A percentile compares a stretch with the other conserved stretches of the same genome.
Evolutionary conservation across 306 rosid genomes (phyloP).

Genomic region (Ceratonia siliqua): DNA sequence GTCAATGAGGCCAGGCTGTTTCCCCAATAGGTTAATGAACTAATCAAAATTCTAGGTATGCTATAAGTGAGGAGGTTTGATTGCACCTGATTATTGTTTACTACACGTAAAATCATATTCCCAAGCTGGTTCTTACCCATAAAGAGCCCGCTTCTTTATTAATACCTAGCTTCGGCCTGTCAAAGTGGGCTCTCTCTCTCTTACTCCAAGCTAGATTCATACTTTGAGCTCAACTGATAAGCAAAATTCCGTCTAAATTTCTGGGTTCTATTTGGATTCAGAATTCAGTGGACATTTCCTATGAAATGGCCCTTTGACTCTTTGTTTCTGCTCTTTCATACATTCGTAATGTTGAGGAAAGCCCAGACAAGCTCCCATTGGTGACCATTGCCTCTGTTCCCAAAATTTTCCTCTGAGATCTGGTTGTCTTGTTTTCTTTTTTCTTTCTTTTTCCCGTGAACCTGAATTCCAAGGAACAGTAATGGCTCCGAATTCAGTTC

Average conservation of each 20-base stretch:
- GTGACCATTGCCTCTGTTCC: not conserved
- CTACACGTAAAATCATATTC: conserved; percentile 5
- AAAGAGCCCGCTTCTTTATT: conserved; percentile 20
- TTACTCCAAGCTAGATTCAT: not conserved
- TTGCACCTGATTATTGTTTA: conserved; percentile 29
- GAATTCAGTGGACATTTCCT: conserved; percentile 7
- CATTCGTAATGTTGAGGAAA: conserved; percentile 19
- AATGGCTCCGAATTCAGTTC: conserved; percentile 78
- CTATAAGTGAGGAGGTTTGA: not conserved
- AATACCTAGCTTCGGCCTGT: conserved; percentile 41
- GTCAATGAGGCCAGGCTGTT: conserved; percentile 28
- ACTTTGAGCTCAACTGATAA: conserved; percentile 7
- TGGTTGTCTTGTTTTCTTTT: not conserved
- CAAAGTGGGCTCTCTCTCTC: conserved; percentile 27
- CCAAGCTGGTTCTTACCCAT: not conserved
- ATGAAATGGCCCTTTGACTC: conserved; percentile 12
- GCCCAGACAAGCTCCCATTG: conserved; percentile 26
- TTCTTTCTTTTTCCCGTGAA: not conserved
- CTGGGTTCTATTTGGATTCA: conserved; percentile 31
- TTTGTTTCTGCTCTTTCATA: conserved; percentile 4
- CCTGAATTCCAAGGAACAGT: conserved; percentile 11
- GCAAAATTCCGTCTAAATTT: conserved; percentile 16
- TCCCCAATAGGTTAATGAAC: not conserved
- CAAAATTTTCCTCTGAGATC: conserved; percentile 28
- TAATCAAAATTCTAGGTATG: conserved; percentile 20